Evolutionary conservation across 148 eudicot species (phyloP).

Genomic region (Rhododendron simsii): DNA sequence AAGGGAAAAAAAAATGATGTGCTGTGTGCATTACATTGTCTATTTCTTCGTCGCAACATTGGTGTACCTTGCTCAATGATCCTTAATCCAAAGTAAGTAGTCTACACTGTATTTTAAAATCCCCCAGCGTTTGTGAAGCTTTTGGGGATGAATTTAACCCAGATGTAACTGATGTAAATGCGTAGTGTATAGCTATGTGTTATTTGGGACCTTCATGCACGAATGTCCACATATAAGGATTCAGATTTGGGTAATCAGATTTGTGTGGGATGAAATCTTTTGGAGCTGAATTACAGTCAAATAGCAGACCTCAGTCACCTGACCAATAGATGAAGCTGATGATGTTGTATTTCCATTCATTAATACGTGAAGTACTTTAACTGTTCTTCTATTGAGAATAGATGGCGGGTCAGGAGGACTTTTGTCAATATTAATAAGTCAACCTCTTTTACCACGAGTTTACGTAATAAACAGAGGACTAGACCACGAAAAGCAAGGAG

Average conservation of each 20-base stretch:
- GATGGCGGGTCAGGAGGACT: neutral
- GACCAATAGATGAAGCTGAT: neutral
- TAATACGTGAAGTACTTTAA: neutral
- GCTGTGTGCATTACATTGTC: neutral
- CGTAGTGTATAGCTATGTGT: neutral
- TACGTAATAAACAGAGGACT: neutral
- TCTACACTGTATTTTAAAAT: neutral
- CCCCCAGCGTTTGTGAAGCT: neutral
- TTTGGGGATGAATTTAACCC: neutral
- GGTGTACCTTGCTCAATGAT: neutral
- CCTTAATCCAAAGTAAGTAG: neutral
- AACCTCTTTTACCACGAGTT: neutral
- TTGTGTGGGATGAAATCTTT: neutral
- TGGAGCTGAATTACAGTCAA: neutral
- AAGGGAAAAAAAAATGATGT: neutral
- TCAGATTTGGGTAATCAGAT: neutral
- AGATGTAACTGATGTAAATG: neutral
- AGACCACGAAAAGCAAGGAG: conserved; percentile 4
- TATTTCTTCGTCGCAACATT: too few relatives aligned
- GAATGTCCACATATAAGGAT: neutral
- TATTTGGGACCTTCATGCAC: neutral
- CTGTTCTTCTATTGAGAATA: neutral
- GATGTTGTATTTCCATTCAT: neutral
- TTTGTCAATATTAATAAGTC: neutral
- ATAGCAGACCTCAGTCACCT: neutral